Conservation (phyloP, 352 stramenopile genomes). For the Phytophthora idaei region DNA sequence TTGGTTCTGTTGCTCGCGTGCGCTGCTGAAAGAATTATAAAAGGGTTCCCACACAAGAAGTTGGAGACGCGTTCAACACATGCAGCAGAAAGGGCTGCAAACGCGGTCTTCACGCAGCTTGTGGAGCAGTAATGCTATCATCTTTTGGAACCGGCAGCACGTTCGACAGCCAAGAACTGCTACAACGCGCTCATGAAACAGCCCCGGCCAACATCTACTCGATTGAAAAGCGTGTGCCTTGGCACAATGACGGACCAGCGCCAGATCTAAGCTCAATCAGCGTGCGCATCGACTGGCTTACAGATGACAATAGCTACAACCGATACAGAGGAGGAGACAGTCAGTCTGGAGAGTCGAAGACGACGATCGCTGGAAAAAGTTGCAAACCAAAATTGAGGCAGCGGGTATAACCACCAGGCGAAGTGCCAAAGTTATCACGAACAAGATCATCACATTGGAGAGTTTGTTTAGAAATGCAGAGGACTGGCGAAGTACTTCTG, state of each 20-base stretch:
- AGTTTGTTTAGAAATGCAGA: background rate
- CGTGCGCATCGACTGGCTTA: background rate
- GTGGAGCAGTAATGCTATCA: too few species aligned
- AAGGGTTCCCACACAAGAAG: too few species aligned
- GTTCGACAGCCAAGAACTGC: too few species aligned
- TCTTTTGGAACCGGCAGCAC: too few species aligned
- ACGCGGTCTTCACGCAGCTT: too few species aligned
- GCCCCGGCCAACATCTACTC: too few species aligned
- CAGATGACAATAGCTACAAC: conserved; percentile 1
- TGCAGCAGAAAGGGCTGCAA: background rate
- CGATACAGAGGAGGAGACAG: background rate
- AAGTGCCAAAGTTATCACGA: conserved; percentile 9
- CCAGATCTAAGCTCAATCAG: background rate
- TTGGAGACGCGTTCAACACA: too few species aligned
- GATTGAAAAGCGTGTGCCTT: background rate
- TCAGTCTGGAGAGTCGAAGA: too few species aligned
- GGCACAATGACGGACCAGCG: background rate
- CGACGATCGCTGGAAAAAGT: background rate
- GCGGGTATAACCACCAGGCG: background rate
- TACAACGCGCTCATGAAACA: too few species aligned
- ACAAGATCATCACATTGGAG: conserved; percentile 4
- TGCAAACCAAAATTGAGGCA: background rate
- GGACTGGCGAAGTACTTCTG: conserved; percentile 1
- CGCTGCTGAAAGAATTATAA: too few species aligned
- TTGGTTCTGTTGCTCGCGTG: too few species aligned